Evolutionary conservation across 306 rosid genomes (phyloP), one percentile per base, ranked within the genome.

Genomic region (Casuarina glauca): DNA sequence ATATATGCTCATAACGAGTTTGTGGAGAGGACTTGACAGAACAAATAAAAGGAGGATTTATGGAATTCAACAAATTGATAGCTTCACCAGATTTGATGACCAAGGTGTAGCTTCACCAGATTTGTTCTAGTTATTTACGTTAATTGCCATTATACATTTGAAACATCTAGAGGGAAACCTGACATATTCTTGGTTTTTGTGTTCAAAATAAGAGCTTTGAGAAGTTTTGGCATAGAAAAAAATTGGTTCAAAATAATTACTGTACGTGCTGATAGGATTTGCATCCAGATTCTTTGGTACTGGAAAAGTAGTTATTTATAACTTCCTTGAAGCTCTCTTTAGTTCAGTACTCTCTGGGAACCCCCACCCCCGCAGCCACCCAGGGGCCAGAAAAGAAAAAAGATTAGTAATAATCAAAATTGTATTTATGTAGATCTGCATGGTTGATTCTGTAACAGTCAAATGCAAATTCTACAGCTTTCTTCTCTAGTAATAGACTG

Each of bases 21-120:
- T 98, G 99, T 77, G 99, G 99, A 77, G 99, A 96, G 76, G 99
- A 96, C 86, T 86, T 93, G 91, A 96, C 93, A 85, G 97, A 91
- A 86, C 96, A 96, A 87, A 96, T 96, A 68, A 96, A 87, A 89
- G 94, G 90, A 79, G 99, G 99, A 49, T 96, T 91, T 85, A 96
- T 96, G 99, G 97, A 96, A n/a, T 96, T 96, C 78, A 98, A 96
- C 80, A 96, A 96, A 86, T 81, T 96, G 66, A 96, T 96, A 84
- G 98, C 99, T 82, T 96, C 99, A 46, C 99, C 99, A 49, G 99
- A 96, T 84, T 91, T 95, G 98, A 95, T 95, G 98, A 96, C 98
- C 20, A 95, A 95, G 98, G 98, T 92, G 87, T 79, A 80, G 70
- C 82, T 86, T 26, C 32, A 26, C 32, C 81, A 67, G 73, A 55